These are phyloP conservation scores for Yamadazyma akitaensis DNA, from an alignment of 805 yeast species.

Conservation along the genomic window DNA sequence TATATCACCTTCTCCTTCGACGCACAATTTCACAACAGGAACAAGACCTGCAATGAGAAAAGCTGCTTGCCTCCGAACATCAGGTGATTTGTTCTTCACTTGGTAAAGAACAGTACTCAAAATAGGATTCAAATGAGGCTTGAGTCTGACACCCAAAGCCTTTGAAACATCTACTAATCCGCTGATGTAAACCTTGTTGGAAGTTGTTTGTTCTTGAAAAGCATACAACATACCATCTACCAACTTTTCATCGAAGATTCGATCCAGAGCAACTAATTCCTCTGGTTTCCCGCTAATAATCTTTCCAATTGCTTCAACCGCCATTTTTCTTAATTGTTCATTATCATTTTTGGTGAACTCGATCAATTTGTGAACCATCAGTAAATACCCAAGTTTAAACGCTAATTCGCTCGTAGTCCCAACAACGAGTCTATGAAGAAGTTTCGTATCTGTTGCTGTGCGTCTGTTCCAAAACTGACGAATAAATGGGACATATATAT, in stretches of 20 bases:
- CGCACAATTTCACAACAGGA: conserved; percentile 62
- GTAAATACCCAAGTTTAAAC: conserved; percentile 61
- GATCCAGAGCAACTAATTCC: conserved; percentile 51
- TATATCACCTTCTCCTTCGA: conserved; percentile 54
- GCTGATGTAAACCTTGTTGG: conserved; percentile 52
- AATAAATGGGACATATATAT: conserved; percentile 61
- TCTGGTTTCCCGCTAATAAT: conserved; percentile 42
- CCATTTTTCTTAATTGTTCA: conserved; percentile 76
- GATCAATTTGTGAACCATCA: conserved; percentile 55
- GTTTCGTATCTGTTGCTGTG: conserved; percentile 59
- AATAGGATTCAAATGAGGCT: conserved; percentile 70
- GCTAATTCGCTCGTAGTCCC: conserved; percentile 71
- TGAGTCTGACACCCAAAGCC: conserved; percentile 60
- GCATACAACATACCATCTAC: conserved; percentile 80
- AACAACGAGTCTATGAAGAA: conserved; percentile 57
- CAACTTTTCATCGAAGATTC: conserved; percentile 58
- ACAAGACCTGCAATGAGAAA: conserved; percentile 68
- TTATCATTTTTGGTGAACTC: conserved; percentile 73
- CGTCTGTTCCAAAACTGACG: conserved; percentile 79
- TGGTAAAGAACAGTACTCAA: conserved; percentile 70
- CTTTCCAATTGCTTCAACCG: conserved; percentile 63
- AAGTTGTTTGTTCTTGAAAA: conserved; percentile 70
- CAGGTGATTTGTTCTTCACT: conserved; percentile 65
- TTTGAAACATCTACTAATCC: conserved; percentile 63
- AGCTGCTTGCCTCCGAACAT: conserved; percentile 80